phyloP scores from a whole-genome alignment of 2,329 filamentous ascomycete genomes.

The Neonectria faginata region DNA sequence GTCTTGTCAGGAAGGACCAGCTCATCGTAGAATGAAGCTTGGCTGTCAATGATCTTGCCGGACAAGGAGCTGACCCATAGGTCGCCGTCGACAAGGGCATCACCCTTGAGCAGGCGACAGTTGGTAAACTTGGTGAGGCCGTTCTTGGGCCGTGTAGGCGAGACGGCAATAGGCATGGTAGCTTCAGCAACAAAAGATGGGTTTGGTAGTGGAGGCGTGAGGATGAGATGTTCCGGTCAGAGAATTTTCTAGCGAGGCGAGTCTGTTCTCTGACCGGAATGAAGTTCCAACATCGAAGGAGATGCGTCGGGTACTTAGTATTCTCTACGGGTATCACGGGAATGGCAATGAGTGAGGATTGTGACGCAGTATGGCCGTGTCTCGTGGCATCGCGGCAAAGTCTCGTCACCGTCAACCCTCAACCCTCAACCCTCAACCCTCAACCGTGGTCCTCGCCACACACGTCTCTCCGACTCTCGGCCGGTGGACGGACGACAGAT shows the following conservation, averaged over 20 bases:
- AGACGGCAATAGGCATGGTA: conserved; percentile 63
- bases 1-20: conserved; percentile 77
- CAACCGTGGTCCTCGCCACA: conserved; percentile 27
- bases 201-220: conserved; percentile 13
- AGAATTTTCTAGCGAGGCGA: conserved; percentile 18
- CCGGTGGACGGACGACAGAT: conserved; percentile 20
- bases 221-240: conserved; percentile 5
- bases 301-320: conserved; percentile 21
- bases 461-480: conserved; percentile 5
- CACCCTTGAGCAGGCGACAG: conserved; percentile 79
- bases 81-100: conserved; percentile 77
- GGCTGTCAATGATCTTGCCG: conserved; percentile 83
- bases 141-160: conserved; percentile 54
- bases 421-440: too few relatives aligned
- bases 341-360: conserved; percentile 26
- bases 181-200: conserved; percentile 16
- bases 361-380: conserved; percentile 37
- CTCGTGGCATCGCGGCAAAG: conserved; percentile 29
- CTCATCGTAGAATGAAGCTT: conserved; percentile 75
- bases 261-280: conserved; percentile 16
- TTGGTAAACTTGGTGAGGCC: conserved; percentile 90
- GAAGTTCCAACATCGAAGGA: conserved; percentile 8
- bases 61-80: conserved; percentile 88
- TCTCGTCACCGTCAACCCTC: conserved; percentile 35
- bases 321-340: conserved; percentile 19